A percentile compares a stretch with the other conserved stretches of the same genome.
Evolutionary conservation across 805 yeast species (phyloP).

Genomic region (Starmerella sirachaensis): DNA sequence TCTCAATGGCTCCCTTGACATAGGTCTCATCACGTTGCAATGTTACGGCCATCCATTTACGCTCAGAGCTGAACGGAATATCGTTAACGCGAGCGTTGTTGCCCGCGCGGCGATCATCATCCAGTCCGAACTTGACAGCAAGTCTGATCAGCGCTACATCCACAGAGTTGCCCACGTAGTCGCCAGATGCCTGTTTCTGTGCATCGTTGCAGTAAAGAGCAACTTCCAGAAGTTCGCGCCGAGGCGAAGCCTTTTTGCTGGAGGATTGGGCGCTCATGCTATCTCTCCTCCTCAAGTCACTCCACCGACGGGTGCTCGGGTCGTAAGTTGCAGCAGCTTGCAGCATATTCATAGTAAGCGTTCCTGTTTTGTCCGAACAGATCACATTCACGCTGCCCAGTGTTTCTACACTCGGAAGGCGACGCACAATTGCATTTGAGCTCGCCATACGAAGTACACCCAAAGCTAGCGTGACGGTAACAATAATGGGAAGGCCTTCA

Average conservation of each 20-base stretch:
- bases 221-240: constrained; percentile 20
- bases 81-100: constrained; percentile 48
- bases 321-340: constrained; percentile 22
- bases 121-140: constrained; percentile 54
- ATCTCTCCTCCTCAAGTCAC: constrained; percentile 16
- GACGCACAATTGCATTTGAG: constrained; percentile 83
- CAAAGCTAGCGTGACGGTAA: constrained; percentile 89
- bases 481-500: constrained; percentile 96
- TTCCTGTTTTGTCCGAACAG: constrained; percentile 41
- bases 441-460: constrained; percentile 96
- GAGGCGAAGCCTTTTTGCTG: constrained; percentile 9
- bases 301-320: constrained; percentile 16
- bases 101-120: constrained; percentile 50
- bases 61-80: constrained; percentile 68
- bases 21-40: constrained; percentile 50
- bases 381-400: constrained; percentile 46
- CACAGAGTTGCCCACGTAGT: constrained; percentile 81
- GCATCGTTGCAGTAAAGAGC: constrained; percentile 31
- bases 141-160: constrained; percentile 83
- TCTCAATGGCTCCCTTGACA: constrained; percentile 88
- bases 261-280: neutral
- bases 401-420: constrained; percentile 80
- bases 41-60: constrained; percentile 85
- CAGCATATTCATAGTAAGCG: constrained; percentile 40
- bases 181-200: constrained; percentile 35